These are phyloP conservation scores for Decorospora gaudefroyi DNA, from an alignment of 2,329 filamentous ascomycete species.

Conservation along the genomic window DNA sequence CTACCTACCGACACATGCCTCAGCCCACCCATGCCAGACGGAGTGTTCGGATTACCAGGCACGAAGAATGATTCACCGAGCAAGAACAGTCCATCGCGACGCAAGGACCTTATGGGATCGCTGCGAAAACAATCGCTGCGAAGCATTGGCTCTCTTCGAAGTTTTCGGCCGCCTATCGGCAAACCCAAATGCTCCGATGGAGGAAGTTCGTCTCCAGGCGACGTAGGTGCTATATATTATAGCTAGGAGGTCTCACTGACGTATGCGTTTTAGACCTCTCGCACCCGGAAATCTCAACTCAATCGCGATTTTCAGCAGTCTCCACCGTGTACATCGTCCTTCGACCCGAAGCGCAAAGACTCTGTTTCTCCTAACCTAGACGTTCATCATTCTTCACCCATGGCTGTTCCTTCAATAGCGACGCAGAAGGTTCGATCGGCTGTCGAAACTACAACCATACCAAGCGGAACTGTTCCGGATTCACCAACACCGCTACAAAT, in stretches of 20 bases:
- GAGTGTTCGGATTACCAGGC: constrained; percentile 8
- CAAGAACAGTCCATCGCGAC: constrained; percentile 34
- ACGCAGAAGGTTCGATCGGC: constrained; percentile 4
- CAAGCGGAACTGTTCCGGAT: constrained; percentile 32
- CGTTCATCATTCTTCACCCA: constrained; percentile 36
- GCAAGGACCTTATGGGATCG: constrained; percentile 35
- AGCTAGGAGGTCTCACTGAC: background rate
- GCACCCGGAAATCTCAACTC: constrained; percentile 16
- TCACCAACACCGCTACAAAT: constrained; percentile 38
- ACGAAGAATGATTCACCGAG: constrained; percentile 16
- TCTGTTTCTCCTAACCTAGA: constrained; percentile 23
- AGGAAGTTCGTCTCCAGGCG: background rate
- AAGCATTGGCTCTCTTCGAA: constrained; percentile 36
- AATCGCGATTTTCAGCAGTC: constrained; percentile 36
- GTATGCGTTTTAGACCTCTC: constrained; percentile 9
- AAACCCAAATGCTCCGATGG: constrained; percentile 21
- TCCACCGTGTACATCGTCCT: constrained; percentile 30
- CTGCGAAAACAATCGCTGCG: constrained; percentile 30
- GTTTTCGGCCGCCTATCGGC: constrained; percentile 23
- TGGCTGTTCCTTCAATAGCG: constrained; percentile 31
- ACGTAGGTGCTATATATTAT: background rate
- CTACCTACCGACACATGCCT: too few species aligned
- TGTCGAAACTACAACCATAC: constrained; percentile 13
- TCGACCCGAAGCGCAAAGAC: constrained; percentile 23
- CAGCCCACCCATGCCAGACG: constrained; percentile 4